Base-by-base conservation (phyloP, 805 yeast species). In the Schwanniomyces occidentalis region DNA sequence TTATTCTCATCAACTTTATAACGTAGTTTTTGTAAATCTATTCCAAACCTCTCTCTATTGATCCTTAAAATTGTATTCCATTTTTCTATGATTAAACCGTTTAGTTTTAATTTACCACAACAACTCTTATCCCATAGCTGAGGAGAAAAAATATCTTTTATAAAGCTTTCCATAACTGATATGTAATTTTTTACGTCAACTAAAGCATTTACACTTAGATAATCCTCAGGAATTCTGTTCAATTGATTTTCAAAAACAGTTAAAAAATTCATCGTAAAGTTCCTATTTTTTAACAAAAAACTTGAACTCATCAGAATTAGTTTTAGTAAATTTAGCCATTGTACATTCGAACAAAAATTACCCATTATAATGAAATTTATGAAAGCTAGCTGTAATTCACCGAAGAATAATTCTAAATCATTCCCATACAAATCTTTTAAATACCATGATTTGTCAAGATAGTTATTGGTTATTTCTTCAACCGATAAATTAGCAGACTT, bases 391-490 rank as follows among this genome's bases (percentile, higher is more conserved):
- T 79, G 78, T 5, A 80, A 48, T 46, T 84, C 88, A 2, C 78
- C 77, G 4, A 79, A 40, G 3, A 76, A 42, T 2, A 49, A 29
- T 0, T 48, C 50, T 13, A 27, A 45, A 34, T 52, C 66, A 15
- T 44, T 46, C 16, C 61, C 62, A 26, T 53, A 69, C 6, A 74
- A 48, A 22, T 63, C 43, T 13, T 57, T 45, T 9, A 82, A 47
- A 46, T 75, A 78, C 80, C 85, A 77, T 1, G 84, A 65, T 44
- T 78, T 76, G 52, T 85, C 91, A 12, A 76, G 40, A 10, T 71
- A 73, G 39, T 76, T 78, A 5, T 57, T 49, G 18, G 85, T 81
- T 16, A 69, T 54, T 31, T 71, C 69, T 3, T 60, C 58, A 0
- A 65, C 58, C 1, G 42, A 41, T 10, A 23, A 16, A 9, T 62